phyloP scores from a whole-genome alignment of 1,284 basidiomycete genomes.

The Tilletia caries region DNA sequence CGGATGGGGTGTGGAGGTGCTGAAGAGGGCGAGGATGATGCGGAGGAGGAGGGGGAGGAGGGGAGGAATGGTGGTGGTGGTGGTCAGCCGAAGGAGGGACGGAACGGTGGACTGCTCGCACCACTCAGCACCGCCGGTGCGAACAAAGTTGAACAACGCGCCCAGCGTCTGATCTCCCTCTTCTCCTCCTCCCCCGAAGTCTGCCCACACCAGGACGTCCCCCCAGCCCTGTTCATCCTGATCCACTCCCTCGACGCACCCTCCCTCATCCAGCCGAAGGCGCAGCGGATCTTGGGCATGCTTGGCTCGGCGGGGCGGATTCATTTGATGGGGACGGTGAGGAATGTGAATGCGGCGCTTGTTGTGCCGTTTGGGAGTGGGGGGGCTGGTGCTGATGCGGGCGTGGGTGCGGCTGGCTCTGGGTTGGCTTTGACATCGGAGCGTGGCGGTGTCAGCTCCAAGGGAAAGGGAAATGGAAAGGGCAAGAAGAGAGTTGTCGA shows the following conservation, averaged over 20 bases:
- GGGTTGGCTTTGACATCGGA: not conserved
- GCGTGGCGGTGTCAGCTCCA: not conserved
- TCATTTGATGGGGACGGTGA: constrained; percentile 6
- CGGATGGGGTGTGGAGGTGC: not conserved
- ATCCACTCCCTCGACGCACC: constrained; percentile 10
- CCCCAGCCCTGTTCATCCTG: constrained; percentile 6
- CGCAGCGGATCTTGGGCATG: not conserved
- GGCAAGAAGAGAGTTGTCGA: not conserved
- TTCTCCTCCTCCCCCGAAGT: no score
- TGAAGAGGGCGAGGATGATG: not conserved
- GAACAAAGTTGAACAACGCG: not conserved
- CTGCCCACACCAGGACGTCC: no score
- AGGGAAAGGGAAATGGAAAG: not conserved
- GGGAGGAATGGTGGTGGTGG: no score
- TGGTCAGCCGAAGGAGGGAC: not conserved
- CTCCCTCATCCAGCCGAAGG: not conserved
- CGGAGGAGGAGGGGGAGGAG: not conserved
- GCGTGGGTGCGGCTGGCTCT: not conserved
- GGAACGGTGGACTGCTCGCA: not conserved
- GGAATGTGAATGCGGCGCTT: constrained; percentile 12
- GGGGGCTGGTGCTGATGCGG: not conserved
- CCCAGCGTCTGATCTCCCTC: not conserved
- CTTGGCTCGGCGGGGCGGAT: not conserved
- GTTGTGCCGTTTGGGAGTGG: constrained; percentile 11
- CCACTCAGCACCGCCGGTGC: not conserved